These are phyloP conservation scores for Russula sp. DNA, from an alignment of 768 basidiomycete genomes.

Conservation along the genomic window DNA sequence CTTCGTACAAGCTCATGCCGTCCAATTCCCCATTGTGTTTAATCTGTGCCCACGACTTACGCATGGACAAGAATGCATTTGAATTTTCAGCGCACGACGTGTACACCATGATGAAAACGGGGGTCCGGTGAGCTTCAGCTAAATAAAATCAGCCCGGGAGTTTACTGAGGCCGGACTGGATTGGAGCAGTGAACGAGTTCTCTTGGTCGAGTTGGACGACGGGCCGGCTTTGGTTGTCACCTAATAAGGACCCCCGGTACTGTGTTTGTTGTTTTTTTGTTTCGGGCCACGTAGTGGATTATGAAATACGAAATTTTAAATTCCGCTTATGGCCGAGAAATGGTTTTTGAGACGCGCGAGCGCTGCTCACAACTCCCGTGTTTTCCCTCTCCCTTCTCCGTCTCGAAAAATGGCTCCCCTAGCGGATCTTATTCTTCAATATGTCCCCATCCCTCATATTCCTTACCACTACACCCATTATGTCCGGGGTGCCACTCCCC, in stretches of 20 bases:
- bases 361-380: not conserved
- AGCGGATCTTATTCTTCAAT: constrained; percentile 60
- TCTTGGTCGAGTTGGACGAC: constrained; percentile 44
- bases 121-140: constrained; percentile 33
- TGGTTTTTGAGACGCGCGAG: not conserved
- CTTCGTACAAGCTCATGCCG: constrained; percentile 56
- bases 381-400: constrained; percentile 1
- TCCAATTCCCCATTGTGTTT: constrained; percentile 54
- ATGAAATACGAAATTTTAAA: not conserved
- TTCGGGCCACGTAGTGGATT: not conserved
- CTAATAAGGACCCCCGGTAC: constrained; percentile 21
- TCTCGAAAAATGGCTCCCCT: constrained; percentile 53
- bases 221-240: constrained; percentile 52
- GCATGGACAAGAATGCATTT: constrained; percentile 35
- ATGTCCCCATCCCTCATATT: constrained; percentile 46
- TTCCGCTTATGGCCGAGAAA: not conserved
- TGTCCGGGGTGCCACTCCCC: constrained; percentile 67
- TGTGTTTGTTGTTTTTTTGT: not conserved
- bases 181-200: constrained; percentile 37
- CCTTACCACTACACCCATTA: constrained; percentile 54
- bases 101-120: constrained; percentile 38
- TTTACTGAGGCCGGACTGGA: not conserved
- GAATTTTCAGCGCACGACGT: constrained; percentile 38
- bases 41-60: constrained; percentile 45
- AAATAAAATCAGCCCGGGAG: not conserved